Base-by-base conservation (phyloP, 2,329 filamentous ascomycete genomes). In the Pseudodiploospora longispora region DNA sequence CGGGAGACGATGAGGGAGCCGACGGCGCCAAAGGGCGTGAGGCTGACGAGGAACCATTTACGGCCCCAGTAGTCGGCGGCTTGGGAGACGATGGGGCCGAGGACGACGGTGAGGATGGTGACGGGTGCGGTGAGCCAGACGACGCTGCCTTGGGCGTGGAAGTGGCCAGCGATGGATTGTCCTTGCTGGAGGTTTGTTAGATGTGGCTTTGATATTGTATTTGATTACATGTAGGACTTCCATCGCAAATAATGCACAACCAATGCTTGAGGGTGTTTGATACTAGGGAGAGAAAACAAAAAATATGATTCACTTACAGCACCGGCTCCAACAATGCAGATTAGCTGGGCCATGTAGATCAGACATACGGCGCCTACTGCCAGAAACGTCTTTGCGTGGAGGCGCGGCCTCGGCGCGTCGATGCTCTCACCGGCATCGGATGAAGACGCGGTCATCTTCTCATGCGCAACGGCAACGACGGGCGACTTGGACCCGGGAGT, bases 21-120 rank as follows among this genome's bases (percentile, higher is more conserved):
- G 2, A 63, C 43, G 12, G 52, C 58, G 12, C 66, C 66, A 33
- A 57, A 54, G 9, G 58, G 29, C 1, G 58, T 65, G 7, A 61
- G 54, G 19, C 58, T 40, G 28, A 69, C 55, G n/a, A 70, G 58
- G 43, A 68, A 62, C 60, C 59, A 65, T 53, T 59, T 61, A 6
- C 66, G 59, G n/a, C 66, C 65, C 66, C 65, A 69, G 52, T 64
- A 66, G 50, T 70, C 66, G 19, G 64, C 60, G 0, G 62, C 66
- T 46, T 68, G 66, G 9, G 63, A 63, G 8, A 66, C 55, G 8
- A 63, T 59, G 19, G 62, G 64, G 7, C 57, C 51, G 7, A 65
- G 52, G 7, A 66, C 61, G 6, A 58, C 57, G 2, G 65, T 66
- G 19, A 64, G 40, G 46, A 67, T 67, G 36, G 61, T 55, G 43